A percentile compares a stretch with the other conserved stretches of the same genome.
Evolutionary conservation across 164 flowering plant species (phyloP).

Genomic region (Cinnamomum micranthum): DNA sequence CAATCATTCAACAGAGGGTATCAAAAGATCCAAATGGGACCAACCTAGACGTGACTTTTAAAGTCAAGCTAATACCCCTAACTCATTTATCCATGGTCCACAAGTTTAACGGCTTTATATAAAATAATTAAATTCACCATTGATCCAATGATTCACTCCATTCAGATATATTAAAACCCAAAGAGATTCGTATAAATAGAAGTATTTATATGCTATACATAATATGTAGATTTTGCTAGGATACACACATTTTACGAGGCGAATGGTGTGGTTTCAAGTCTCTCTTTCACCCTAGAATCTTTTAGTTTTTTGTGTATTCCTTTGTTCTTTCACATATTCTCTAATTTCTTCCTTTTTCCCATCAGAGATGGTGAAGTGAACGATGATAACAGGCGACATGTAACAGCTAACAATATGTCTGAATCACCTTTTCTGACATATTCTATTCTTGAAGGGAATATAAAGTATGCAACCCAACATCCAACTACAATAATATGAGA

Average conservation of each 20-base stretch:
- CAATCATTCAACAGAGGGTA: too few relatives aligned
- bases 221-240: too few relatives aligned
- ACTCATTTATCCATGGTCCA: too few relatives aligned
- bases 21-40: too few relatives aligned
- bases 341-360: background rate
- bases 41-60: too few relatives aligned
- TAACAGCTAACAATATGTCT: background rate
- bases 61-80: too few relatives aligned
- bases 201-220: too few relatives aligned
- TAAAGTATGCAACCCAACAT: background rate
- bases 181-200: too few relatives aligned
- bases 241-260: background rate
- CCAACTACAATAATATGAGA: background rate
- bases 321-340: background rate
- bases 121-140: too few relatives aligned
- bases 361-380: background rate
- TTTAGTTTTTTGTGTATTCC: background rate
- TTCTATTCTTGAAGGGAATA: slow-evolving; percentile 18
- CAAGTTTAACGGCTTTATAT: too few relatives aligned
- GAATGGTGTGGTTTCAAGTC: background rate
- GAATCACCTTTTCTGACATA: slow-evolving; percentile 18
- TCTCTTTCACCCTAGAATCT: background rate
- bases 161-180: too few relatives aligned
- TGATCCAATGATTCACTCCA: too few relatives aligned
- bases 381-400: background rate